These are phyloP conservation scores for Monilinia laxa DNA, from an alignment of 2,329 filamentous ascomycete genomes.

Conservation along the genomic window DNA sequence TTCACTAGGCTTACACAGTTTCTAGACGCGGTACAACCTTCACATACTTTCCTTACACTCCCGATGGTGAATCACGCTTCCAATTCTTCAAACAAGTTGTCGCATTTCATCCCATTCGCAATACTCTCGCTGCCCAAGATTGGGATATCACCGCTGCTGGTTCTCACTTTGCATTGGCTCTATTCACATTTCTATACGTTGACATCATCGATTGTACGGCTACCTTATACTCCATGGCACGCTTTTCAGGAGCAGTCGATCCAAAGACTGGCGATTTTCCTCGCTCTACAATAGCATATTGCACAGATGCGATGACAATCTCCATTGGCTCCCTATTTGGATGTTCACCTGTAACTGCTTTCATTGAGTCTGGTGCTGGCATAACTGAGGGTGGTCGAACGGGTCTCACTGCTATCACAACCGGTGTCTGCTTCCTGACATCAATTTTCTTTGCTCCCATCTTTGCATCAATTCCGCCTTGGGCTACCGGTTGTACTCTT, in stretches of 20 bases:
- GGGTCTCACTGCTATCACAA: constrained; percentile 67
- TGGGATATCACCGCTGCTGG: constrained; percentile 56
- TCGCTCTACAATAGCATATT: constrained; percentile 77
- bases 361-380: constrained; percentile 73
- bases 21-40: constrained; percentile 62
- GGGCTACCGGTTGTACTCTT: constrained; percentile 73
- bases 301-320: constrained; percentile 68
- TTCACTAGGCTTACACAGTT: constrained; percentile 10
- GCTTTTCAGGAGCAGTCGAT: constrained; percentile 66
- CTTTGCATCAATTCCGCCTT: constrained; percentile 74
- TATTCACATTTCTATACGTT: constrained; percentile 77
- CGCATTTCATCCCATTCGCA: constrained; percentile 67
- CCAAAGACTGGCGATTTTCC: constrained; percentile 76
- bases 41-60: constrained; percentile 69
- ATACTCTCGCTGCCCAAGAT: constrained; percentile 62
- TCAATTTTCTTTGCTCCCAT: constrained; percentile 75
- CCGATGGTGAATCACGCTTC: constrained; percentile 62
- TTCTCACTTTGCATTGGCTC: constrained; percentile 65
- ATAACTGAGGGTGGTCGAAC: constrained; percentile 74
- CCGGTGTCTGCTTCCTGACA: constrained; percentile 68
- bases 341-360: constrained; percentile 69
- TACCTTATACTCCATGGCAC: constrained; percentile 78
- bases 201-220: constrained; percentile 78
- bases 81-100: constrained; percentile 73
- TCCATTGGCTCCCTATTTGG: constrained; percentile 70